Percentiles rank a stretch among this genome's conserved stretches.
Evolutionary conservation across 2,329 filamentous ascomycete genomes (phyloP).

Genomic region (Colletotrichum tofieldiae): DNA sequence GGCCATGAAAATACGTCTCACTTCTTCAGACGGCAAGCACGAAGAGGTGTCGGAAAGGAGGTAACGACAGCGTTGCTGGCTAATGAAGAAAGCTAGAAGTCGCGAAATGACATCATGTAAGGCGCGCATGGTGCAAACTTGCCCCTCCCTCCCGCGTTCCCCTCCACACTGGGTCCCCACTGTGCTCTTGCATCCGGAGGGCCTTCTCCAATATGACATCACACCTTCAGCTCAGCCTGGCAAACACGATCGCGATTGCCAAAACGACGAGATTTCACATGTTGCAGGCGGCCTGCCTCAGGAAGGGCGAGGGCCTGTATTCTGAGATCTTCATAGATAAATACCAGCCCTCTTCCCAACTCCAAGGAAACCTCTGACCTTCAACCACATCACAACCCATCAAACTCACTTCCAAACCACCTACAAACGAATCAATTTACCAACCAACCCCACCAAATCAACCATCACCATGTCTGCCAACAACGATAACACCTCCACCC

Average conservation of each 20-base stretch:
- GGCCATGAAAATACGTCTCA: conserved; percentile 28
- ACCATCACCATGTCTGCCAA: conserved; percentile 42
- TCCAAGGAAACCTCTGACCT: fast-evolving
- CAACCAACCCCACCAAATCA: not conserved
- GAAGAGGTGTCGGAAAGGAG: conserved; percentile 11
- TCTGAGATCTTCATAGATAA: conserved; percentile 19
- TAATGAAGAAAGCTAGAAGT: conserved; percentile 9
- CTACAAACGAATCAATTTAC: not conserved
- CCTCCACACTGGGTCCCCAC: conserved; percentile 23
- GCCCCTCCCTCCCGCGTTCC: conserved; percentile 30
- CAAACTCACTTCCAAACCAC: conserved; percentile 10
- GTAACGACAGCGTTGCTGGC: conserved; percentile 18
- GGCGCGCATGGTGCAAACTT: conserved; percentile 14
- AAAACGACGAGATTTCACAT: conserved; percentile 38
- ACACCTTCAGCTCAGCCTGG: conserved; percentile 25
- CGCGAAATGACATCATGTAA: conserved; percentile 39
- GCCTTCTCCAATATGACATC: conserved; percentile 39
- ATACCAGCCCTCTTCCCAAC: conserved; percentile 20
- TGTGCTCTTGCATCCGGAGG: conserved; percentile 15
- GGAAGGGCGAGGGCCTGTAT: not conserved
- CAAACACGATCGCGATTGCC: conserved; percentile 29
- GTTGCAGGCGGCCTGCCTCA: conserved; percentile 21
- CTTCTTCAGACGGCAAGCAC: conserved; percentile 10
- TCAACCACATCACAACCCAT: conserved; percentile 3
- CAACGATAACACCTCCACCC: conserved; percentile 74